These are phyloP conservation scores for Brassica nigra DNA, from an alignment of 345 rosid species.

Conservation along the genomic window DNA sequence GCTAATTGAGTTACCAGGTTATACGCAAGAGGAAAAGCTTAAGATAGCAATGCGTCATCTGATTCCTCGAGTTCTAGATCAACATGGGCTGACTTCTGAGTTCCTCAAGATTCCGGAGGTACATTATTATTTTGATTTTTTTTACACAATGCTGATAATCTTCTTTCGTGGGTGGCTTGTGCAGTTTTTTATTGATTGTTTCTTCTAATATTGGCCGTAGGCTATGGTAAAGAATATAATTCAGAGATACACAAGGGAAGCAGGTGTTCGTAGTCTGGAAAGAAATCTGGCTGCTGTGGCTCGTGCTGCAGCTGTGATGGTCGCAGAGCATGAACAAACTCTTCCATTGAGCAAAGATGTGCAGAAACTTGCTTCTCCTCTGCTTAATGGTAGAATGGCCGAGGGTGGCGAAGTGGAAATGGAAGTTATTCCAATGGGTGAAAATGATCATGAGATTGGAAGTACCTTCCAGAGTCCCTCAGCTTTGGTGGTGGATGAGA, in stretches of 20 bases:
- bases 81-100: constrained; percentile 83
- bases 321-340: constrained; percentile 83
- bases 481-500: constrained; percentile 78
- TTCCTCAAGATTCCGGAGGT: constrained; percentile 98
- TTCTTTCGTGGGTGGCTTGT: constrained; percentile 4
- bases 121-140: neutral
- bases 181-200: neutral
- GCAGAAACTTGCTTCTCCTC: constrained; percentile 70
- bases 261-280: constrained; percentile 91
- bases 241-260: constrained; percentile 96
- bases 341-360: constrained; percentile 75
- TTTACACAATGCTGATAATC: neutral
- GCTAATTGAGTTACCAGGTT: constrained; percentile 96
- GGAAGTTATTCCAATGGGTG: constrained; percentile 96
- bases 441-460: constrained; percentile 74
- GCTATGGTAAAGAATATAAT: constrained; percentile 81
- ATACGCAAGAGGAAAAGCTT: constrained; percentile 95
- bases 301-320: constrained; percentile 95
- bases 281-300: constrained; percentile 95
- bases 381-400: constrained; percentile 78
- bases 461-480: constrained; percentile 67
- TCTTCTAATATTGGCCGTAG: constrained; percentile 39
- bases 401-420: constrained; percentile 96
- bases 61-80: constrained; percentile 94
- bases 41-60: constrained; percentile 88